Evolutionary conservation across 306 rosid genomes (phyloP).

Genomic region (Cicer arietinum): DNA sequence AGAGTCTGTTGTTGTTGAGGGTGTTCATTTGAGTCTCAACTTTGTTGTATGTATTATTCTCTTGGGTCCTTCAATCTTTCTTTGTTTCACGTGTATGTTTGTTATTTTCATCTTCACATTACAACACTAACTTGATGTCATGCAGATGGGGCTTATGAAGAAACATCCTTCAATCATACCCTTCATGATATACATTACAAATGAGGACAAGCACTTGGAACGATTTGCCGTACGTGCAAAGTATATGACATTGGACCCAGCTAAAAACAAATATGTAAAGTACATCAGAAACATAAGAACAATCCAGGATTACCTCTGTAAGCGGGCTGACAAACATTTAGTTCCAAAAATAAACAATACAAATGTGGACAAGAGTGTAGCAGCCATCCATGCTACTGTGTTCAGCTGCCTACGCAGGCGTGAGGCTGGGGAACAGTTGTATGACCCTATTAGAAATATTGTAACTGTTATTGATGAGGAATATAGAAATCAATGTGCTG

Average conservation of each 20-base stretch:
- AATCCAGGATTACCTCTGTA: slow-evolving; percentile 95
- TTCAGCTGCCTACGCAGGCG: slow-evolving; percentile 96
- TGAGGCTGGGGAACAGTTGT: slow-evolving; percentile 83
- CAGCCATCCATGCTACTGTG: slow-evolving; percentile 96
- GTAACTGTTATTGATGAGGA: slow-evolving; percentile 88
- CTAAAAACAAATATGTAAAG: slow-evolving; percentile 93
- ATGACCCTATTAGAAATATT: slow-evolving; percentile 75
- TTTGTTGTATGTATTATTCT: slow-evolving; percentile 71
- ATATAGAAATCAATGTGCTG: slow-evolving; percentile 88
- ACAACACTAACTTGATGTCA: slow-evolving; percentile 40
- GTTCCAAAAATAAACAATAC: slow-evolving; percentile 99
- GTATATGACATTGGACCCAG: slow-evolving; percentile 97
- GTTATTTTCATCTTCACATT: slow-evolving; percentile 4
- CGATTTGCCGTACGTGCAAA: slow-evolving; percentile 98
- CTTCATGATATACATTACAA: slow-evolving; percentile 89
- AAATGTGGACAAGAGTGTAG: slow-evolving; percentile 97
- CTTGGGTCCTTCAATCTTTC: slow-evolving; percentile 9
- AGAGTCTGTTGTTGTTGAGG: slow-evolving; percentile 95
- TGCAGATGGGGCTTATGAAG: slow-evolving; percentile 98
- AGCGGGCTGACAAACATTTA: slow-evolving; percentile 97
- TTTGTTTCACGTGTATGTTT: not conserved
- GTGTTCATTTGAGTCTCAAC: slow-evolving; percentile 96
- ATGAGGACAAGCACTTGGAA: slow-evolving; percentile 96
- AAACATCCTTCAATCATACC: slow-evolving; percentile 96
- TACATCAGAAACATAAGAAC: slow-evolving; percentile 95